Base-by-base conservation (phyloP, 441 rosid genomes). In the Erodium trifolium region DNA sequence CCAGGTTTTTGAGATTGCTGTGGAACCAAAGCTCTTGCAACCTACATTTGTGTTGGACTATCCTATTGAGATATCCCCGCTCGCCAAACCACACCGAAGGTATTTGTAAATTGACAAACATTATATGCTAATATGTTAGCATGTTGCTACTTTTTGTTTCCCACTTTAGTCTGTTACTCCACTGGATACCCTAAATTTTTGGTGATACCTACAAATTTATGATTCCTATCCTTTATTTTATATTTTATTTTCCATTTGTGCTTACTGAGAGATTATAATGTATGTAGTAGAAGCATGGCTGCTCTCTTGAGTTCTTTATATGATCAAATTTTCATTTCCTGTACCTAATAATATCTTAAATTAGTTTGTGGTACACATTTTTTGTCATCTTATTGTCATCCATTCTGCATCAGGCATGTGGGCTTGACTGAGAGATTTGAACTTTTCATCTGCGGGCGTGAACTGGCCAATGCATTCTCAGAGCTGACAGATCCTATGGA, bases 21-120 rank as follows among this genome's bases (percentile, higher is more conserved):
- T 93, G 66, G 99, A 93, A 78, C 92, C 95, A 13, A 91, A 85
- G 82, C 99, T 91, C 70, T 73, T 88, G 78, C 99, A 93, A 71
- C 99, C 99, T 7, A 91, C 96, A 68, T 93, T 93, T 73, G 96
- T 91, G 70, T 78, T 93, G 84, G 98, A 93, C 82, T 93, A 91
- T 83, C 97, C 98, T 35, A 75, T 89, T 17, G 97, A 91, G 78
- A 87, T 91, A 85, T 93, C 98, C 83, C 97, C 97, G 63, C 86
- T 93, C 45, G 97, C 98, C 72, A 93, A 93, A 78, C 96, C 92
- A 73, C 98, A 93, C 63, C 77, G 95, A 75, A 73, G 95, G 97
- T 91, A 62, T 62, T 27, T 23, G 34, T 10, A 62, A 27, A 19
- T 62, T 12, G 34, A 82, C 35, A 65, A 55, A 70, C 66, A 53